These are phyloP conservation scores for Leonotis leonurus DNA, from an alignment of 257 asterid genomes.

Conservation along the genomic window DNA sequence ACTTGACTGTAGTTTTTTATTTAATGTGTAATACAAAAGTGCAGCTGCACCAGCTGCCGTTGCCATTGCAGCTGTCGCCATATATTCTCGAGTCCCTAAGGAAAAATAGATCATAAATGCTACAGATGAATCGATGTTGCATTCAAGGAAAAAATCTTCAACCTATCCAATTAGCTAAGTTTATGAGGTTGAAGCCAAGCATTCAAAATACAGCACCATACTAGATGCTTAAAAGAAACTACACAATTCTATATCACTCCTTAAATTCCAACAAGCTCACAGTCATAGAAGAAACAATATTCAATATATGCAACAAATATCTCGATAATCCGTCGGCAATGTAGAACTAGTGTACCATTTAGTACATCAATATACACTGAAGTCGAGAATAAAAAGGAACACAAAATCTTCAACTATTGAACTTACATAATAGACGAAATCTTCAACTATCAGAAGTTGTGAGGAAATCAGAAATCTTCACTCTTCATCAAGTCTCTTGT, in stretches of 20 bases:
- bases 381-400: not conserved
- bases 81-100: slow-evolving; percentile 44
- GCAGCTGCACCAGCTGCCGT: slow-evolving; percentile 99
- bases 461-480: slow-evolving; percentile 16
- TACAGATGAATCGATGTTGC: not conserved
- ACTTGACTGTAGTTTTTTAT: slow-evolving; percentile 52
- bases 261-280: no score
- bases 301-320: no score
- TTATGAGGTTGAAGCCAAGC: no score
- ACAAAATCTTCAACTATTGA: not conserved
- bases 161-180: not conserved
- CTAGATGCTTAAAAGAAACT: slow-evolving; percentile 9
- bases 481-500: not conserved
- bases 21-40: slow-evolving; percentile 77
- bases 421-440: slow-evolving; percentile 13
- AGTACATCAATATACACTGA: not conserved
- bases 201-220: slow-evolving; percentile 1
- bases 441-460: not conserved
- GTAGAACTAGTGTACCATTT: not conserved
- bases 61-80: slow-evolving; percentile 99
- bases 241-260: not conserved
- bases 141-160: not conserved
- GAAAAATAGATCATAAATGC: slow-evolving; percentile 11
- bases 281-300: no score
- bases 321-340: not conserved